These are phyloP conservation scores for Noccaea caerulescens DNA, from an alignment of 345 rosid species.

Conservation along the genomic window DNA sequence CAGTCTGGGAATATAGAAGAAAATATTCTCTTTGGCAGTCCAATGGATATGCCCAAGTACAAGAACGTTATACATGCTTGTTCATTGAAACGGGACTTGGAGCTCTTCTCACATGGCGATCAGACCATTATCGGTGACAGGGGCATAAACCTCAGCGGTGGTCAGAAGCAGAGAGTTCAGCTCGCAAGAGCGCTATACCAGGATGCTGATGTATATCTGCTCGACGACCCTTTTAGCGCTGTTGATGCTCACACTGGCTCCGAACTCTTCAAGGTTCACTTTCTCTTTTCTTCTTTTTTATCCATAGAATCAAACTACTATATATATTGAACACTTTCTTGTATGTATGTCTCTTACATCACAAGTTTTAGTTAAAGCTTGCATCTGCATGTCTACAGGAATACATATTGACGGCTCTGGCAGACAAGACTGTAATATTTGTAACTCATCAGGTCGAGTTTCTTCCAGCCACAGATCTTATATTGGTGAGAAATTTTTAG, in stretches of 20 bases:
- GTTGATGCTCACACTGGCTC: constrained; percentile 13
- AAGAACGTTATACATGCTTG: constrained; percentile 11
- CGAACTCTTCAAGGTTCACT: constrained; percentile 5
- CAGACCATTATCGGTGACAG: constrained; percentile 12
- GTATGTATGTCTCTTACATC: not conserved
- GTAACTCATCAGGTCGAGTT: constrained; percentile 15
- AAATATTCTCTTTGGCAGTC: constrained; percentile 11
- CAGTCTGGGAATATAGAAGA: constrained; percentile 11
- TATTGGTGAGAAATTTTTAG: constrained; percentile 2
- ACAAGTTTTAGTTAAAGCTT: not conserved
- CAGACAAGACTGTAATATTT: not conserved
- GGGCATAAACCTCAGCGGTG: constrained; percentile 13
- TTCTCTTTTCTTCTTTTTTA: not conserved
- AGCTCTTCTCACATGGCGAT: constrained; percentile 13
- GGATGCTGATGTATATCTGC: constrained; percentile 12
- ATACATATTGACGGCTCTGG: constrained; percentile 3
- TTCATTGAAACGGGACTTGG: not conserved
- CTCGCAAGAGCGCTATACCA: constrained; percentile 11
- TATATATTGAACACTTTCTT: not conserved
- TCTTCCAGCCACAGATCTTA: constrained; percentile 11
- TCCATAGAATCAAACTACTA: not conserved
- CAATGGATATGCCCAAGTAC: constrained; percentile 4
- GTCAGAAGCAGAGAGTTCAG: constrained; percentile 14
- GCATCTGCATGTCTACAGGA: constrained; percentile 1
- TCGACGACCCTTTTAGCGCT: constrained; percentile 13